These are phyloP conservation scores for Rhodotorula sp. DNA, from an alignment of 1,284 basidiomycete species.

Conservation along the genomic window DNA sequence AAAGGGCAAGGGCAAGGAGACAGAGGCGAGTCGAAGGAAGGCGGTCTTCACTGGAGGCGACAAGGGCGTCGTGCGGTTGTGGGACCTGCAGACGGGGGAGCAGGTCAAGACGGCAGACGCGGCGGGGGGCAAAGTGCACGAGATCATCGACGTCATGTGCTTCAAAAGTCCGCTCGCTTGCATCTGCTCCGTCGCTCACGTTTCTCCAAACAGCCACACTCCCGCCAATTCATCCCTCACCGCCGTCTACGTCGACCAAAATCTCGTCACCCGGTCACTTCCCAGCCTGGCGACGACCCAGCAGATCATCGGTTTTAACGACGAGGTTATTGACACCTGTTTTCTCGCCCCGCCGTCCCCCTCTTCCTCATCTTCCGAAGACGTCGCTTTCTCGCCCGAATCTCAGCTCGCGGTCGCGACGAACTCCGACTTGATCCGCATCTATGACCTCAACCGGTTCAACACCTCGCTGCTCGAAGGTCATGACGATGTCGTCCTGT, in stretches of 20 bases:
- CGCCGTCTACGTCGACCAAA: conserved; percentile 94
- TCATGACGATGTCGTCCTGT: conserved; percentile 88
- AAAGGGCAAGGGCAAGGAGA: conserved; percentile 48
- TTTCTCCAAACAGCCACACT: conserved; percentile 60
- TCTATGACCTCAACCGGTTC: conserved; percentile 66
- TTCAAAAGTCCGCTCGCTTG: not conserved
- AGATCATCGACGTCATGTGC: conserved; percentile 43
- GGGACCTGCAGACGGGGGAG: conserved; percentile 70
- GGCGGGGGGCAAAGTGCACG: conserved; percentile 37
- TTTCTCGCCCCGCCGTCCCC: conserved; percentile 59
- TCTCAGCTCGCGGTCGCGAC: conserved; percentile 87
- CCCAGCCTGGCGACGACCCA: conserved; percentile 62
- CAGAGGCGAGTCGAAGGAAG: conserved; percentile 51
- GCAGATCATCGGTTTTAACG: conserved; percentile 96
- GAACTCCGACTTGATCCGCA: conserved; percentile 85
- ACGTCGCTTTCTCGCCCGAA: conserved; percentile 51
- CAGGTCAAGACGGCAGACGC: conserved; percentile 56
- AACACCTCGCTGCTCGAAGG: conserved; percentile 80
- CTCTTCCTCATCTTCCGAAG: conserved; percentile 49
- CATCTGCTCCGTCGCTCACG: conserved; percentile 5
- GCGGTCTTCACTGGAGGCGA: conserved; percentile 83
- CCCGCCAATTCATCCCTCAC: conserved; percentile 65
- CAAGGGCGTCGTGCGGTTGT: conserved; percentile 75
- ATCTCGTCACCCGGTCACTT: conserved; percentile 84
- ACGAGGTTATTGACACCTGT: conserved; percentile 88